Base-by-base conservation (phyloP, 2,329 filamentous ascomycete genomes). In the Trichoderma lentiforme region DNA sequence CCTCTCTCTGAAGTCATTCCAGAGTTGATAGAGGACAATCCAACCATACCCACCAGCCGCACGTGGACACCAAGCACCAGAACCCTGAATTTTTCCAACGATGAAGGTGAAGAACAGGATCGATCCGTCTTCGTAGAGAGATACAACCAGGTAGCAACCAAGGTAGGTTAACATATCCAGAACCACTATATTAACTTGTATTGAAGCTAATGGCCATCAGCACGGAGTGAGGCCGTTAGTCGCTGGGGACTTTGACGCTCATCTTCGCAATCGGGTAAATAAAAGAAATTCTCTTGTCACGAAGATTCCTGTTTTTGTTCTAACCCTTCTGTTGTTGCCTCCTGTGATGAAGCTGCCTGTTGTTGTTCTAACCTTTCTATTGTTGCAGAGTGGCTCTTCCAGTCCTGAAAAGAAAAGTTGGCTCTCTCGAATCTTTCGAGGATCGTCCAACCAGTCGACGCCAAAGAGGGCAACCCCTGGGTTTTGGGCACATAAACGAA, bases 121-220 rank as follows among this genome's bases (percentile, higher is more conserved):
- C 83, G 87, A 34, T 77, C 80, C 1, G 76, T 80, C 3, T 88
- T 88, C 76, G 78, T 90, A 6, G 76, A 84, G 8, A 87, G 90
- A 74, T 92, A 90, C 78, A 91, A 91, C 77, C 82, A 84, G 5
- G 78, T 91, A 6, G 89, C 90, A 3, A 84, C 83, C 71, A 88
- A 88, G 84, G 89, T 90, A 73, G 36, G 11, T 1, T 9, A 6
- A 5, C 6, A 21, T 14, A 7, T 9, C 18, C 18, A 12, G 6
- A n/a, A 43, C 1, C 3, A 24, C 9, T 2, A 28, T 5, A 7
- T 28, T 14, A 28, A 28, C 62, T 15, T 43, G 43, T 57, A 8
- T 4, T 12, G 6, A 56, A 56, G 24, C 71, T 73, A 34, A 74
- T 62, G 15, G 14, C 3, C 32, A 36, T 53, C 62, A 91, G 89